phyloP scores from a whole-genome alignment of 2,329 filamentous ascomycete genomes.

The Pseudocercospora macadamiae region DNA sequence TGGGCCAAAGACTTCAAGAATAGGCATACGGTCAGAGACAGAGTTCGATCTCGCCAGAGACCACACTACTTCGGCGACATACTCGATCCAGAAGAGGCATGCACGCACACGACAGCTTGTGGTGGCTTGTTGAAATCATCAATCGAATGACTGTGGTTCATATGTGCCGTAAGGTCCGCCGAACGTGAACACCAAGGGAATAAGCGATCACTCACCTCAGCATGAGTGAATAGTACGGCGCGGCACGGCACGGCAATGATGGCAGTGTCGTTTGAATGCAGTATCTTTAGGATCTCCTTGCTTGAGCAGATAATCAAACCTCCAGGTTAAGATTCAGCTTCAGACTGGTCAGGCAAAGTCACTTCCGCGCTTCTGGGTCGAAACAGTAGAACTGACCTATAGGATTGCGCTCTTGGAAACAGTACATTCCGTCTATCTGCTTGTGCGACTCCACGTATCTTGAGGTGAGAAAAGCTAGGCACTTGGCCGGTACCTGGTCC shows the following conservation, averaged over 20 bases:
- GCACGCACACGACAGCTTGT: slow-evolving; percentile 39
- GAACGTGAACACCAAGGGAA: background rate
- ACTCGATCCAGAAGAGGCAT: slow-evolving; percentile 13
- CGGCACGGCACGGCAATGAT: background rate
- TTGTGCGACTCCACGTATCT: slow-evolving; percentile 11
- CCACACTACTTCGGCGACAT: slow-evolving; percentile 2
- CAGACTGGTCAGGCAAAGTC: background rate
- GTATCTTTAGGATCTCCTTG: too few species aligned
- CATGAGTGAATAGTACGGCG: background rate
- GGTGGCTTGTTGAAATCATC: slow-evolving; percentile 17
- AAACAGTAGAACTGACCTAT: background rate
- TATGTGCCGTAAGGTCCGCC: too few species aligned
- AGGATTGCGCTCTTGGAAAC: background rate
- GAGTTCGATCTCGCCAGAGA: slow-evolving; percentile 1
- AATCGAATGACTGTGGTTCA: background rate
- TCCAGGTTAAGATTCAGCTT: background rate
- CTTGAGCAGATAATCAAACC: too few species aligned
- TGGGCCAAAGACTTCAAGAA: slow-evolving; percentile 9
- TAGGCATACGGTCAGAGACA: background rate
- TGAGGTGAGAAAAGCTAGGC: slow-evolving; percentile 10
- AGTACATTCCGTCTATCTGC: background rate
- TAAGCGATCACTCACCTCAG: background rate
- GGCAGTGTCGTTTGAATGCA: too few species aligned
- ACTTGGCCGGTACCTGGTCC: slow-evolving; percentile 12
- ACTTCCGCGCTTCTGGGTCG: background rate